Percentiles rank a stretch among this genome's conserved stretches.
phyloP scores from a whole-genome alignment of 306 rosid genomes.

The Astragalus glycyphyllos region DNA sequence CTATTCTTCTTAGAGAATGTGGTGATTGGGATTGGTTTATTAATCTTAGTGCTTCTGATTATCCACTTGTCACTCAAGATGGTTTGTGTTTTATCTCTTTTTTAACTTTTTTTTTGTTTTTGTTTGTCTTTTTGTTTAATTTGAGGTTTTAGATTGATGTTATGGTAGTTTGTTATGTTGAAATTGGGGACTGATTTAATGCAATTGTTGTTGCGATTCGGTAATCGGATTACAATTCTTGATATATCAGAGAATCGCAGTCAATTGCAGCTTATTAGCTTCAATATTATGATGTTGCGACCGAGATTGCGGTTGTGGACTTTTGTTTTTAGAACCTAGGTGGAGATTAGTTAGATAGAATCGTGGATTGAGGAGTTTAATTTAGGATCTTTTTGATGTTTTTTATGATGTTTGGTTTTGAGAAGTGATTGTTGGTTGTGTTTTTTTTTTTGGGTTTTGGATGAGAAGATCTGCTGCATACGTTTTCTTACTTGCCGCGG shows the following conservation, averaged over 20 bases:
- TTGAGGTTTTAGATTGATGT: neutral
- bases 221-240: no score
- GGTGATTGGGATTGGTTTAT: slow-evolving; percentile 99
- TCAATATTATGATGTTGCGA: no score
- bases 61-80: slow-evolving; percentile 94
- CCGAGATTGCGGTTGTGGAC: neutral
- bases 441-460: slow-evolving; percentile 51
- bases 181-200: neutral
- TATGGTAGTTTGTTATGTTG: neutral
- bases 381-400: neutral
- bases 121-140: neutral
- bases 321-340: no score
- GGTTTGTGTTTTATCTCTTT: slow-evolving; percentile 52
- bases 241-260: no score
- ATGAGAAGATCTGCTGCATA: slow-evolving; percentile 83
- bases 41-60: slow-evolving; percentile 96
- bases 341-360: slow-evolving; percentile 1
- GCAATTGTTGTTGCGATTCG: neutral
- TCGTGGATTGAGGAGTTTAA: neutral
- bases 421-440: slow-evolving; percentile 42
- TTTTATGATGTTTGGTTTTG: slow-evolving; percentile 10
- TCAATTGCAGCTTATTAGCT: no score
- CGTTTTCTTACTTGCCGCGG: slow-evolving; percentile 84
- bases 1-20: slow-evolving; percentile 72
- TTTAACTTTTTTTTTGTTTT: neutral